These are phyloP conservation scores for Diplodia scrobiculata DNA, from an alignment of 2,329 filamentous ascomycete genomes.

Conservation along the genomic window DNA sequence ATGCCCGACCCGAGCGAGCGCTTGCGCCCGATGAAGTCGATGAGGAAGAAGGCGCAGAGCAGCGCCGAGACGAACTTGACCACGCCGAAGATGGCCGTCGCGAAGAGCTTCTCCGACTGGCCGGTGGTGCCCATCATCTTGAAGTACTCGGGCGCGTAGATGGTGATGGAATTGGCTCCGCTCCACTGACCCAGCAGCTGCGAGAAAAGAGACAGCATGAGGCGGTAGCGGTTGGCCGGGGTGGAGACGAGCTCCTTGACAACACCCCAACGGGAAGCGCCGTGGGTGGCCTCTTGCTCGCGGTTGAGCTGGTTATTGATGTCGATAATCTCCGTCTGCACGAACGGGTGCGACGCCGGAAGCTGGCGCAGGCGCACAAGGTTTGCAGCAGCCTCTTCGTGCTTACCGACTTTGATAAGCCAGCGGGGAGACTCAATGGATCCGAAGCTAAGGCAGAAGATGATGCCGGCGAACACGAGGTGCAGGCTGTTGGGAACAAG, in stretches of 20 bases:
- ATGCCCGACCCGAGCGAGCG: constrained; percentile 55
- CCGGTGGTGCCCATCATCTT: constrained; percentile 69
- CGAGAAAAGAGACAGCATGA: constrained; percentile 68
- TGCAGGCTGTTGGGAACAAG: constrained; percentile 73
- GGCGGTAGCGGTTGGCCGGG: constrained; percentile 70
- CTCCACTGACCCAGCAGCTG: constrained; percentile 76
- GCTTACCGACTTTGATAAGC: constrained; percentile 65
- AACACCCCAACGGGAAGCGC: constrained; percentile 64
- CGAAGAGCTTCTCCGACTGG: constrained; percentile 67
- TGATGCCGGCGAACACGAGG: constrained; percentile 74
- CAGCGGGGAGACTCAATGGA: constrained; percentile 71
- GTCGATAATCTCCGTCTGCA: constrained; percentile 62
- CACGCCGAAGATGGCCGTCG: constrained; percentile 74
- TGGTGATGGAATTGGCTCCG: constrained; percentile 71
- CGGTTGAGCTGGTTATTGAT: constrained; percentile 69
- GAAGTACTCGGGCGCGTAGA: constrained; percentile 76
- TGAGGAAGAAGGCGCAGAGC: constrained; percentile 73
- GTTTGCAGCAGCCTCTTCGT: constrained; percentile 60
- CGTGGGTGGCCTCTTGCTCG: constrained; percentile 71
- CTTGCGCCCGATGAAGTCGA: constrained; percentile 77
- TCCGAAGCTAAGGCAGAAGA: constrained; percentile 69
- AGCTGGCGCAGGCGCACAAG: constrained; percentile 64
- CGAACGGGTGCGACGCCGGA: constrained; percentile 61
- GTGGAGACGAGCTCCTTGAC: constrained; percentile 69
- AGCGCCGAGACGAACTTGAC: constrained; percentile 70